These are phyloP conservation scores for Paramecium biaurelia DNA, from an alignment of 73 alveolate species.

Conservation along the genomic window DNA sequence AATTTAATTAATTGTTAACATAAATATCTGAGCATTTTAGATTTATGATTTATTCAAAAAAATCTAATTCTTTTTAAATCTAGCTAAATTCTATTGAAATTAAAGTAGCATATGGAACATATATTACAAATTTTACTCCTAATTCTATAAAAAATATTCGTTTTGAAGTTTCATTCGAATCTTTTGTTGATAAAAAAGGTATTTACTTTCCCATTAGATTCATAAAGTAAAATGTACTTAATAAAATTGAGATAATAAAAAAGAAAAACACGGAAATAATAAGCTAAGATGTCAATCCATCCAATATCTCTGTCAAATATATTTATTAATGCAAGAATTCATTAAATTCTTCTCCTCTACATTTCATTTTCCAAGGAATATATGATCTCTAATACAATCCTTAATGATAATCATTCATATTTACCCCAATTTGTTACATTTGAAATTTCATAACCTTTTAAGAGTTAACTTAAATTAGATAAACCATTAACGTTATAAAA, in stretches of 20 bases:
- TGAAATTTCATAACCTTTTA: not conserved
- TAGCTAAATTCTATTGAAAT: not conserved
- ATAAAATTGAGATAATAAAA: not conserved
- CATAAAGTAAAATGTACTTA: not conserved
- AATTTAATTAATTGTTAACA: not conserved
- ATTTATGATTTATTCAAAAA: not conserved
- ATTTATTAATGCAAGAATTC: not conserved
- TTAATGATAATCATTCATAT: not conserved
- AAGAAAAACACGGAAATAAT: not conserved
- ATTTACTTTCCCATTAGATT: not conserved
- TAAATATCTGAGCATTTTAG: not conserved
- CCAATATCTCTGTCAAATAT: not conserved
- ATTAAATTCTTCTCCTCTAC: slow-evolving; percentile 2
- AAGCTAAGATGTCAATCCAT: not conserved
- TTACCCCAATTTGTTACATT: not conserved
- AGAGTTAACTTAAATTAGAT: not conserved
- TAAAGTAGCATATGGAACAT: not conserved
- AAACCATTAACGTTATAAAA: not conserved
- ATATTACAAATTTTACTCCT: not conserved
- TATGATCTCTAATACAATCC: slow-evolving; percentile 19
- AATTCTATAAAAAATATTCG: not conserved
- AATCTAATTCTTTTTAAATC: not conserved
- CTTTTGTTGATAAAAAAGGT: not conserved
- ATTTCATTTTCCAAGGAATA: slow-evolving; percentile 15
- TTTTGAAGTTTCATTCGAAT: not conserved